phyloP scores from a whole-genome alignment of 1,139 yeast genomes.

The Magnusiomyces suaveolens region DNA sequence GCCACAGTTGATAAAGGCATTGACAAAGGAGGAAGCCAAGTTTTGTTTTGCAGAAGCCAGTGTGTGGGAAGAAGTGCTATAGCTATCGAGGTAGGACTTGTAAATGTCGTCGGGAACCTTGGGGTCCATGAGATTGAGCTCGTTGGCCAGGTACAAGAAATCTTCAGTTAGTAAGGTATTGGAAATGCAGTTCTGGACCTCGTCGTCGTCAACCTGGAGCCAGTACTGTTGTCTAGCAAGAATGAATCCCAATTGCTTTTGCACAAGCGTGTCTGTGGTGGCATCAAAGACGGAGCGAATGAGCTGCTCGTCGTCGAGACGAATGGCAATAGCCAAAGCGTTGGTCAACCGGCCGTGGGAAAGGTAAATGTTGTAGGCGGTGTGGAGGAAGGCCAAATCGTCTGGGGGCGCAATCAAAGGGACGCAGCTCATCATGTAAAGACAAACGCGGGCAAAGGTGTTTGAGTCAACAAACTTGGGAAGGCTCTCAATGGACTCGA shows the following conservation, averaged over 20 bases:
- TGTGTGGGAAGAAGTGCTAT: slow-evolving; percentile 53
- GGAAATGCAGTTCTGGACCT: slow-evolving; percentile 77
- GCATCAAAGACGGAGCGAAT: slow-evolving; percentile 70
- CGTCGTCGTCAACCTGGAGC: slow-evolving; percentile 60
- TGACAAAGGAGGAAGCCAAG: slow-evolving; percentile 86
- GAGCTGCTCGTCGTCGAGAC: slow-evolving; percentile 72
- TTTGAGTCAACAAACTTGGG: slow-evolving; percentile 77
- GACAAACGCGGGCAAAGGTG: slow-evolving; percentile 81
- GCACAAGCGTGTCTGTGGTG: slow-evolving; percentile 61
- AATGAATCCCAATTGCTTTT: slow-evolving; percentile 85
- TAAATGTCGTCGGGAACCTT: slow-evolving; percentile 93
- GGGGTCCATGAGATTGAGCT: slow-evolving; percentile 78
- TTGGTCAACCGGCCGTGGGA: slow-evolving; percentile 75
- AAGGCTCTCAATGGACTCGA: slow-evolving; percentile 75
- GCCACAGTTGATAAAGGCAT: slow-evolving; percentile 84
- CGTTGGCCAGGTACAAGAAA: slow-evolving; percentile 71
- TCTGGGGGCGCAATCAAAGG: slow-evolving; percentile 94
- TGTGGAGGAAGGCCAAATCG: slow-evolving; percentile 72
- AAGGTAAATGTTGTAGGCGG: slow-evolving; percentile 80
- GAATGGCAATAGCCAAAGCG: slow-evolving; percentile 81
- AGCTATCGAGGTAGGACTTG: slow-evolving; percentile 76
- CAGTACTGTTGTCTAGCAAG: slow-evolving; percentile 81
- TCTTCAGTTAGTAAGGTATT: slow-evolving; percentile 72
- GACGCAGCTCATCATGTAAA: slow-evolving; percentile 91
- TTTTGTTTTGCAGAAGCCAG: slow-evolving; percentile 93